A percentile compares a stretch with the other conserved stretches of the same genome.
These are phyloP conservation scores for Saturnispora ahearnii DNA, from an alignment of 805 yeast genomes.

Conservation along the genomic window DNA sequence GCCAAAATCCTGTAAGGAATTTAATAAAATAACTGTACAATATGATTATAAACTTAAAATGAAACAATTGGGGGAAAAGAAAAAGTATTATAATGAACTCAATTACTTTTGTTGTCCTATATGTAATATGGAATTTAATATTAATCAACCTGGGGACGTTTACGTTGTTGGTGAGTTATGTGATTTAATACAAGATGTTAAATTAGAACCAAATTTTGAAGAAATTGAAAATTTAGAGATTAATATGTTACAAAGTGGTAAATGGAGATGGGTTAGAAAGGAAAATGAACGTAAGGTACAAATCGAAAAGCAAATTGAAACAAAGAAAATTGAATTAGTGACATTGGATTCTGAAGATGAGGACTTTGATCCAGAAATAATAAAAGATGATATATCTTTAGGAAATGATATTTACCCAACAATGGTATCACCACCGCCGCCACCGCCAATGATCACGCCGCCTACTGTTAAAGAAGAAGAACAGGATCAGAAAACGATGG, in stretches of 20 bases:
- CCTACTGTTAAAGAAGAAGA: slow-evolving; percentile 1
- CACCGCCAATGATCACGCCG: not conserved
- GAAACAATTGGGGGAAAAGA: slow-evolving; percentile 15
- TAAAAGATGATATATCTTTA: not conserved
- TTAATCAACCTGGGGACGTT: slow-evolving; percentile 25
- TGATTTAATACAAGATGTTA: slow-evolving; percentile 18
- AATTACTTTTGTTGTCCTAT: slow-evolving; percentile 29
- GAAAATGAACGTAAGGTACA: slow-evolving; percentile 6
- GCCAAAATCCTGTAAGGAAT: slow-evolving; percentile 15
- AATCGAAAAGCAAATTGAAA: not conserved
- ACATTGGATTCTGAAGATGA: slow-evolving; percentile 15
- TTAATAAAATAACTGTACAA: slow-evolving; percentile 17
- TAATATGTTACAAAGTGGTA: slow-evolving; percentile 18
- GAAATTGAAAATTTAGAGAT: slow-evolving; percentile 21
- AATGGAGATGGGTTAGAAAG: slow-evolving; percentile 17
- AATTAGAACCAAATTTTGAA: slow-evolving; percentile 13
- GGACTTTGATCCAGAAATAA: slow-evolving; percentile 9
- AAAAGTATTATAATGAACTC: slow-evolving; percentile 20
- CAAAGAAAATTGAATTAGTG: slow-evolving; percentile 12
- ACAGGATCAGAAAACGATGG: not conserved
- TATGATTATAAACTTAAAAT: slow-evolving; percentile 19
- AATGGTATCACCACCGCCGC: not conserved
- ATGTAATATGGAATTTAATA: slow-evolving; percentile 28
- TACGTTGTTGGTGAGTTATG: slow-evolving; percentile 26
- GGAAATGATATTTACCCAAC: not conserved